Evolutionary conservation across 78 protist species (phyloP).

Genomic region (Dictyostelium capitatum): DNA sequence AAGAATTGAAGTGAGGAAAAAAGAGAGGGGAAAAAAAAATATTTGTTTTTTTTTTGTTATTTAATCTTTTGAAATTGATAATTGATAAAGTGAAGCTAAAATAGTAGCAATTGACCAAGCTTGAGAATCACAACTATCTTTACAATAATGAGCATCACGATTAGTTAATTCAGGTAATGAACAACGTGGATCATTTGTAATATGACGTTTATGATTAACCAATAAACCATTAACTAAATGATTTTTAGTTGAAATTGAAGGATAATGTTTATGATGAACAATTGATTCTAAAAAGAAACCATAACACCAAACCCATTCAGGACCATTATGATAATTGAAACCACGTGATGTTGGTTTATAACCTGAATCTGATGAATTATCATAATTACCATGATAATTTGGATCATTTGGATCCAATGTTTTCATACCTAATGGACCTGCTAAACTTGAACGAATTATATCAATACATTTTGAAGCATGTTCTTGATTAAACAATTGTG

Average conservation of each 20-base stretch:
- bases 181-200: constrained; percentile 50
- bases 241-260: background rate
- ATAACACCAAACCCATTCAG: constrained; percentile 82
- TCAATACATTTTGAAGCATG: constrained; percentile 56
- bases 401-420: constrained; percentile 91
- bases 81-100: constrained; percentile 15
- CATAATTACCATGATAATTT: constrained; percentile 89
- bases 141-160: constrained; percentile 81
- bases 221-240: constrained; percentile 22
- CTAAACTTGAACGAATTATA: background rate
- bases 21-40: background rate
- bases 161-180: constrained; percentile 94
- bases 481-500: constrained; percentile 75
- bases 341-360: constrained; percentile 90
- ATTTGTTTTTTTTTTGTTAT: background rate
- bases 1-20: too few species aligned
- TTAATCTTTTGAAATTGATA: constrained; percentile 4
- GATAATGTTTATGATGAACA: constrained; percentile 47
- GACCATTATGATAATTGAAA: constrained; percentile 96
- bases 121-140: constrained; percentile 84
- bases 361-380: constrained; percentile 84
- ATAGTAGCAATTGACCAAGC: constrained; percentile 83
- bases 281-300: constrained; percentile 32
- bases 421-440: constrained; percentile 90
- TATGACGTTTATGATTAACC: constrained; percentile 20